Evolutionary conservation across 73 alveolate genomes (phyloP).

Genomic region (Paramecium sonneborni): DNA sequence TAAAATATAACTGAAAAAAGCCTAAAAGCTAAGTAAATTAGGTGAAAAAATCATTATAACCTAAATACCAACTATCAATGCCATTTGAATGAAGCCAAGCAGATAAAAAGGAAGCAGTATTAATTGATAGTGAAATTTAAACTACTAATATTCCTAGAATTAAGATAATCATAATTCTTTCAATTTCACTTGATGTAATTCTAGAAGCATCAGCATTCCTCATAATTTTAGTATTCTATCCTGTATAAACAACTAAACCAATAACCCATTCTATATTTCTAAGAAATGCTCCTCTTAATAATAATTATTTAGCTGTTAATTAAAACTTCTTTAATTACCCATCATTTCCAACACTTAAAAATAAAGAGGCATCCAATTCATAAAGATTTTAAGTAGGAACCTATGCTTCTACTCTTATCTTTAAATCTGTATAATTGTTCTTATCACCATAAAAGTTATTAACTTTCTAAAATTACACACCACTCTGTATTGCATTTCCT

Average conservation of each 20-base stretch:
- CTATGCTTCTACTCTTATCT: conserved; percentile 63
- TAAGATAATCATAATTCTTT: conserved; percentile 37
- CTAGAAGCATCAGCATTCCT: conserved; percentile 71
- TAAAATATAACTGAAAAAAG: conserved; percentile 78
- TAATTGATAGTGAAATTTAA: not conserved
- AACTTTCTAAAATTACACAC: conserved; percentile 66
- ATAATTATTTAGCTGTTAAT: conserved; percentile 71
- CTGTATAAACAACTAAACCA: conserved; percentile 88
- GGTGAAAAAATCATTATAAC: conserved; percentile 5
- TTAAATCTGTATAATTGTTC: not conserved
- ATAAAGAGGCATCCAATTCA: conserved; percentile 74
- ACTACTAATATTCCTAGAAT: conserved; percentile 45
- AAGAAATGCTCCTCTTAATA: conserved; percentile 92
- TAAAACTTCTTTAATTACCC: not conserved
- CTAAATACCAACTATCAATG: not conserved
- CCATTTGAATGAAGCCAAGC: not conserved
- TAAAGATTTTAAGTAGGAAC: conserved; percentile 78
- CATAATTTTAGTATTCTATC: conserved; percentile 88
- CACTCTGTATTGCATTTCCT: conserved; percentile 89
- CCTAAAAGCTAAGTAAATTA: not conserved
- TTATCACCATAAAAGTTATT: not conserved
- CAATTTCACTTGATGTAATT: conserved; percentile 67
- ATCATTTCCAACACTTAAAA: not conserved
- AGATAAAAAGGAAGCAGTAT: not conserved
- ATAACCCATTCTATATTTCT: conserved; percentile 92